These are phyloP conservation scores for Sporothrix pallida DNA, from an alignment of 2,329 filamentous ascomycete species.

Conservation along the genomic window DNA sequence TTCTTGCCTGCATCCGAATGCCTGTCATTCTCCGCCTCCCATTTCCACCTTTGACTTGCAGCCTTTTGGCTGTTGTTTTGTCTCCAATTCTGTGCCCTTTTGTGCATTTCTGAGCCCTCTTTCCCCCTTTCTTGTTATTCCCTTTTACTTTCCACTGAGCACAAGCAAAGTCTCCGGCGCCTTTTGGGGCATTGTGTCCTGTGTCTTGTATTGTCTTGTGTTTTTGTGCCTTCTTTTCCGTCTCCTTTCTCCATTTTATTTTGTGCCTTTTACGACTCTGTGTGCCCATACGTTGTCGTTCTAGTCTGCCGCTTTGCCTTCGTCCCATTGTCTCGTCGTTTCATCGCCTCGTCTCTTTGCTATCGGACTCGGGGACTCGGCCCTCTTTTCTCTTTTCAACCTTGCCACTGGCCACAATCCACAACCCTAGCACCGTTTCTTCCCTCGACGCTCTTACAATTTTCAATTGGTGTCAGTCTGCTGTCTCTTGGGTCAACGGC, in stretches of 20 bases:
- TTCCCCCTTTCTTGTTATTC: background rate
- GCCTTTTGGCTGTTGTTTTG: no score
- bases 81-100: background rate
- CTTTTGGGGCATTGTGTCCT: background rate
- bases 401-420: slow-evolving; percentile 14
- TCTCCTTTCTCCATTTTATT: background rate
- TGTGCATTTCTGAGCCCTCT: background rate
- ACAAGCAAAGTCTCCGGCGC: background rate
- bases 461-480: background rate
- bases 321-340: background rate
- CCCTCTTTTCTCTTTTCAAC: slow-evolving; percentile 19
- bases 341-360: background rate
- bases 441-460: background rate
- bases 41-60: background rate
- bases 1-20: background rate
- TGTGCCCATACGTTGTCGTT: background rate
- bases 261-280: background rate
- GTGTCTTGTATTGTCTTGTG: no score
- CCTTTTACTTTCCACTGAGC: background rate
- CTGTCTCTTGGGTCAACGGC: background rate
- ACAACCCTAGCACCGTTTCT: slow-evolving; percentile 8
- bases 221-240: background rate
- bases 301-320: slow-evolving; percentile 12
- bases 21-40: slow-evolving; percentile 1
- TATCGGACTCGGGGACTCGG: background rate